Conservation (phyloP, 1,284 basidiomycete genomes). For the Melanopsichium pennsylvanicum region DNA sequence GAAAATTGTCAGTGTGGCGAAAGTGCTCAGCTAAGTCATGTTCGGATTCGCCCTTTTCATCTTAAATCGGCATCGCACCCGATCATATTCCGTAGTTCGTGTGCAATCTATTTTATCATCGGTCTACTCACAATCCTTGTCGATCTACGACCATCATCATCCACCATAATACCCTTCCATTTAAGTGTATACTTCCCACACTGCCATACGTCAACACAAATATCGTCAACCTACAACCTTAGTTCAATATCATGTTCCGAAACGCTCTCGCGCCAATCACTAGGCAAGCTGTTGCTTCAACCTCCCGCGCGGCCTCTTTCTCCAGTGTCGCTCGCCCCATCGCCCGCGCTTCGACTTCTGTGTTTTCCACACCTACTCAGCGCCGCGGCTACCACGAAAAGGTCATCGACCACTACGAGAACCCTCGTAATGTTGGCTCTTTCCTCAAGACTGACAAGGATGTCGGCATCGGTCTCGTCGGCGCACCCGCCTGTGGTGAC, state of each 20-base stretch:
- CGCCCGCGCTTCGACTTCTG: constrained; percentile 15
- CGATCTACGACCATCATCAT: neutral
- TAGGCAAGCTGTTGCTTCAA: constrained; percentile 35
- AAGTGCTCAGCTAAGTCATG: neutral
- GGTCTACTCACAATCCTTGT: neutral
- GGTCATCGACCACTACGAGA: constrained; percentile 66
- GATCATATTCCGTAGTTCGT: neutral
- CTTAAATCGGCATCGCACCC: constrained; percentile 16
- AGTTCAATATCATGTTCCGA: constrained; percentile 39
- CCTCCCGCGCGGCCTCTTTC: constrained; percentile 31
- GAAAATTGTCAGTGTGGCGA: neutral
- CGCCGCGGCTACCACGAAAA: constrained; percentile 63
- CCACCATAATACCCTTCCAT: neutral
- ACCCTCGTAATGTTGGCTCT: constrained; percentile 75
- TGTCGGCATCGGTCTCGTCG: constrained; percentile 97
- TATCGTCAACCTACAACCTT: neutral
- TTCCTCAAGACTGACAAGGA: constrained; percentile 87
- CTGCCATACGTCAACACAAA: neutral
- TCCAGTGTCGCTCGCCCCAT: constrained; percentile 38
- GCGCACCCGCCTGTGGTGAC: constrained; percentile 91
- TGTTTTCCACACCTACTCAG: constrained; percentile 36
- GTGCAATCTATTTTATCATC: neutral
- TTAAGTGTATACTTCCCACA: neutral
- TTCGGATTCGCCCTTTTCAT: neutral
- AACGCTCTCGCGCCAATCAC: constrained; percentile 40